Percentiles rank a stretch among this genome's conserved stretches.
These are phyloP conservation scores for Guyanaporus albipodus DNA, from an alignment of 768 basidiomycete species.

Conservation along the genomic window DNA sequence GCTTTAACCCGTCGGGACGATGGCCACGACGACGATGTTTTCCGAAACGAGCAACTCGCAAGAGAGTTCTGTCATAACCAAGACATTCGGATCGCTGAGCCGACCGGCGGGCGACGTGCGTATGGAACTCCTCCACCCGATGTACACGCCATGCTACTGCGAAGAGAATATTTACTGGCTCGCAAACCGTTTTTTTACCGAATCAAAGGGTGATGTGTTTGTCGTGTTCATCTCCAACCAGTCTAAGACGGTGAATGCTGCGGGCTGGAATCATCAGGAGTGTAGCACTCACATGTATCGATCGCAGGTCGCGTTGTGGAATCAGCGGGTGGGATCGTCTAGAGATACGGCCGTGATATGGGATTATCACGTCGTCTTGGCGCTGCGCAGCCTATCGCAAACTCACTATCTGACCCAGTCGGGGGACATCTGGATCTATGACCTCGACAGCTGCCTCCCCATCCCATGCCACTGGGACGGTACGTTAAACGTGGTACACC, in stretches of 20 bases:
- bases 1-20: too few relatives aligned
- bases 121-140: constrained; percentile 25
- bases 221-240: constrained; percentile 66
- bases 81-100: not conserved
- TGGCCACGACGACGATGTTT: not conserved
- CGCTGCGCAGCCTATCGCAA: constrained; percentile 32
- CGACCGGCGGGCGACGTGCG: constrained; percentile 18
- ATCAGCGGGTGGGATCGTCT: constrained; percentile 44
- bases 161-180: constrained; percentile 74
- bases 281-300: constrained; percentile 5
- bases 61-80: constrained; percentile 9
- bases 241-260: constrained; percentile 46
- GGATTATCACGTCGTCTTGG: constrained; percentile 73
- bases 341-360: constrained; percentile 48
- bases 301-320: constrained; percentile 60
- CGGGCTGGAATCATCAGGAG: not conserved
- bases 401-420: constrained; percentile 1
- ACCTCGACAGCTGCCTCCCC: constrained; percentile 55
- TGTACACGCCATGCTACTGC: constrained; percentile 62
- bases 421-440: constrained; percentile 55
- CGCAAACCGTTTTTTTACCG: constrained; percentile 38
- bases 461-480: constrained; percentile 52
- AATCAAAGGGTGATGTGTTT: constrained; percentile 37
- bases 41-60: not conserved
- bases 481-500: constrained; percentile 20